phyloP scores from a whole-genome alignment of 208 protist species.

The Acanthamoeba lenticulata region DNA sequence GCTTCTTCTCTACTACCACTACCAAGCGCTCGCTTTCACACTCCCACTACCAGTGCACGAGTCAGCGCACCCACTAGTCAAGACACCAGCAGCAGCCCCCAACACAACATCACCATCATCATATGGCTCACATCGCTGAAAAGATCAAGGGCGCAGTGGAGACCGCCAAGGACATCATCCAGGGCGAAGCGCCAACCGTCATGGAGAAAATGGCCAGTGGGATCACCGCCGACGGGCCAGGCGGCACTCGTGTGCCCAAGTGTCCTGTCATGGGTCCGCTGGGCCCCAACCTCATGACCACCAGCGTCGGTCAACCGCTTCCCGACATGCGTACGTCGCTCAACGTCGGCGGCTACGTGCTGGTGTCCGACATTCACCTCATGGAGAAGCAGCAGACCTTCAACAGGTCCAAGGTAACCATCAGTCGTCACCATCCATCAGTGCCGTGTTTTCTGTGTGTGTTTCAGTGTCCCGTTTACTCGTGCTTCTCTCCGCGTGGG shows the following conservation, averaged over 20 bases:
- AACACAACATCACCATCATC: not conserved
- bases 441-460: too few species aligned
- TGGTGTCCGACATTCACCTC: constrained; percentile 26
- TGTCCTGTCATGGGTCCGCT: not conserved
- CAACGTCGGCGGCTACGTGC: not conserved
- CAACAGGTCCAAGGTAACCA: constrained; percentile 24
- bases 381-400: constrained; percentile 65
- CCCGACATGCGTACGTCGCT: not conserved
- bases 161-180: not conserved
- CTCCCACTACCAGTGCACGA: not conserved
- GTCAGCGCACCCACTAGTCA: not conserved
- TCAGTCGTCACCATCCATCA: not conserved
- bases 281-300: not conserved
- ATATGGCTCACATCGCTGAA: not conserved
- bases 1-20: too few species aligned
- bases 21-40: not conserved
- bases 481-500: not conserved
- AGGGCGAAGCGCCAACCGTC: not conserved
- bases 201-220: constrained; percentile 16
- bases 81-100: not conserved
- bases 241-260: not conserved
- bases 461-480: too few species aligned
- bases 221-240: not conserved
- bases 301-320: not conserved
- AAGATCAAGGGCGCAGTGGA: not conserved